Conservation (phyloP, 192 early-diverging fungal genomes). For the Podila epigama region DNA sequence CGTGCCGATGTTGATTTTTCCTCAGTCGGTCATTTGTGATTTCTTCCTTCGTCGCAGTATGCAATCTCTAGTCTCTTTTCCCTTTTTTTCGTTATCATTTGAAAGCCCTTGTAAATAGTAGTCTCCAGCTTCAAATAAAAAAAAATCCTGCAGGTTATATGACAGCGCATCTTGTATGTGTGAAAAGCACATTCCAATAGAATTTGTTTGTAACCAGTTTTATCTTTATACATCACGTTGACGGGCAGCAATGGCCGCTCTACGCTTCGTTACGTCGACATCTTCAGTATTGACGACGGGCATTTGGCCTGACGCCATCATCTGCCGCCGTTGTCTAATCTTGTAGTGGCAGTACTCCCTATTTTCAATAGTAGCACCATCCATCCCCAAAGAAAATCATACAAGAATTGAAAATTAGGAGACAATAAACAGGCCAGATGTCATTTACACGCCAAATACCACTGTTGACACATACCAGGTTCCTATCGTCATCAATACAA, state of each 20-base stretch:
- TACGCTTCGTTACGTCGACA: conserved; percentile 28
- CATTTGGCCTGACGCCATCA: conserved; percentile 45
- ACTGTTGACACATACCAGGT: conserved; percentile 12
- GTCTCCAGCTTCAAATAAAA: not conserved
- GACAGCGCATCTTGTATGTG: not conserved
- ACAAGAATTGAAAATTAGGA: not conserved
- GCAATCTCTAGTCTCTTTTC: not conserved
- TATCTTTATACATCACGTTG: conserved; percentile 16
- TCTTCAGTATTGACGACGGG: conserved; percentile 41
- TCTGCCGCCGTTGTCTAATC: conserved; percentile 37
- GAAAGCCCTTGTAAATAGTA: not conserved
- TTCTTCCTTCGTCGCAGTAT: not conserved
- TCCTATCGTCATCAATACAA: conserved; percentile 37
- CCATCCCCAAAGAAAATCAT: not conserved
- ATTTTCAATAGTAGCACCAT: not conserved
- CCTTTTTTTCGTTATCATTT: not conserved
- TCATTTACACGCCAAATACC: not conserved
- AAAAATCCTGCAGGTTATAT: not conserved
- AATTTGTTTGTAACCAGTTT: not conserved
- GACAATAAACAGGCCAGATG: not conserved
- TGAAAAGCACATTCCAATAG: not conserved
- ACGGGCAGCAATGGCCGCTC: conserved; percentile 42
- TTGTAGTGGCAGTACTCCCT: conserved; percentile 48
- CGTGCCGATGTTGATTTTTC: too few relatives aligned
- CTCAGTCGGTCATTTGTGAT: not conserved